Conservation (phyloP, 148 eudicot species). For the Vaccinium macrocarpon region DNA sequence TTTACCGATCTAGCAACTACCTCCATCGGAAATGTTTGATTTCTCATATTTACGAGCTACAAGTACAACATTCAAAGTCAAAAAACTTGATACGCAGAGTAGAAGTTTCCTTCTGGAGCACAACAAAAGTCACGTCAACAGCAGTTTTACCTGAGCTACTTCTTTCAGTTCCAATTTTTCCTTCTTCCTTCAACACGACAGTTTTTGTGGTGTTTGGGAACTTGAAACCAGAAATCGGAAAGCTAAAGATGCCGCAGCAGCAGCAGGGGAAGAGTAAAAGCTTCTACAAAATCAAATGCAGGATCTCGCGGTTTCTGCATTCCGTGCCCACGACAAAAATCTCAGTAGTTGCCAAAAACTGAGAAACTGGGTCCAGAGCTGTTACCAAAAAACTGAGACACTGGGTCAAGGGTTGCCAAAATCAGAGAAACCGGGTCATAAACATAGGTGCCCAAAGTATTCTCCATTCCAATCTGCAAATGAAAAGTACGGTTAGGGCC, state of each 20-base stretch:
- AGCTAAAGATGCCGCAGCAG: background rate
- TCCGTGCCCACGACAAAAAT: background rate
- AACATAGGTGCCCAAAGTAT: background rate
- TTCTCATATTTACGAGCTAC: background rate
- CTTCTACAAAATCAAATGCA: background rate
- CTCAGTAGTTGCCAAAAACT: background rate
- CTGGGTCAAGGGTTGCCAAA: background rate
- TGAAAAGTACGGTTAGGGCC: background rate
- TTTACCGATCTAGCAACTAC: background rate
- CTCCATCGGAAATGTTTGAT: background rate
- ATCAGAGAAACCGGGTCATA: background rate
- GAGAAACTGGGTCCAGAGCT: background rate
- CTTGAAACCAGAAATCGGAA: background rate
- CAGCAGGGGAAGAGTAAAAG: background rate
- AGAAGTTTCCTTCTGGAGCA: background rate
- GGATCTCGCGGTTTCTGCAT: background rate
- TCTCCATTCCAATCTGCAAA: conserved; percentile 10
- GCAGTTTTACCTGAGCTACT: background rate
- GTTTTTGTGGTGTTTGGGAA: background rate
- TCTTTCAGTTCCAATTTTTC: background rate
- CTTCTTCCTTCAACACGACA: background rate
- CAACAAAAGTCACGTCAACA: background rate
- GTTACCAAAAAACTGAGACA: background rate
- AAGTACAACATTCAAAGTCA: background rate
- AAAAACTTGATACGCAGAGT: background rate